Conservation (phyloP, 495 filamentous ascomycete genomes). For the Letharia columbiana region DNA sequence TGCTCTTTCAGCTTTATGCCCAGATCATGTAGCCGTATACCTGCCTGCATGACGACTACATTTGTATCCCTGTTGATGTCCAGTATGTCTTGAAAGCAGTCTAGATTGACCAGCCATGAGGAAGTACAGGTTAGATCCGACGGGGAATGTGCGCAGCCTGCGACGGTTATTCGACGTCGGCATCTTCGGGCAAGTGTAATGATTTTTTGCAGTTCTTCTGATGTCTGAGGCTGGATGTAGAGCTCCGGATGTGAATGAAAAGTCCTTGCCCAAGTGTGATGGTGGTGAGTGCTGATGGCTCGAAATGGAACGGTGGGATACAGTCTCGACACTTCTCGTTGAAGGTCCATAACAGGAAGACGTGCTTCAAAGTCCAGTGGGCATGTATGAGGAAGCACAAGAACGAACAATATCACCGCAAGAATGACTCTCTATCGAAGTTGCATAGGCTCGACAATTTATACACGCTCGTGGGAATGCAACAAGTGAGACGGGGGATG, state of each 20-base stretch:
- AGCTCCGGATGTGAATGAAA: constrained; percentile 81
- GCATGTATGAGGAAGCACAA: neutral
- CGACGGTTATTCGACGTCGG: constrained; percentile 67
- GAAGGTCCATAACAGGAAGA: constrained; percentile 25
- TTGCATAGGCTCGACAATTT: neutral
- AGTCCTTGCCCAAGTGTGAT: constrained; percentile 96
- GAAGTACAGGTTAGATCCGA: constrained; percentile 90
- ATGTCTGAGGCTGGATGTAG: constrained; percentile 71
- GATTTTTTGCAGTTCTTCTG: constrained; percentile 73
- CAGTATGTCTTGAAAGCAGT: constrained; percentile 66
- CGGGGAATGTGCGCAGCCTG: constrained; percentile 85
- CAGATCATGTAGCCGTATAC: constrained; percentile 70
- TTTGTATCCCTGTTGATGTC: constrained; percentile 54
- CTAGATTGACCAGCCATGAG: constrained; percentile 89
- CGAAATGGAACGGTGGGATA: constrained; percentile 65
- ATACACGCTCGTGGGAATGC: no score
- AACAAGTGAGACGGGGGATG: no score
- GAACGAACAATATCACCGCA: neutral
- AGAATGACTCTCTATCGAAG: neutral
- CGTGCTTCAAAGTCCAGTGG: neutral
- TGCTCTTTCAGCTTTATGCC: constrained; percentile 57
- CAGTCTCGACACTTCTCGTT: constrained; percentile 46
- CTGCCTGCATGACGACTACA: constrained; percentile 68
- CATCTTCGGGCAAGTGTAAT: constrained; percentile 73
- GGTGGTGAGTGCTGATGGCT: constrained; percentile 57